These are phyloP conservation scores for Thelephora ganbajun DNA, from an alignment of 768 basidiomycete genomes.

Conservation along the genomic window DNA sequence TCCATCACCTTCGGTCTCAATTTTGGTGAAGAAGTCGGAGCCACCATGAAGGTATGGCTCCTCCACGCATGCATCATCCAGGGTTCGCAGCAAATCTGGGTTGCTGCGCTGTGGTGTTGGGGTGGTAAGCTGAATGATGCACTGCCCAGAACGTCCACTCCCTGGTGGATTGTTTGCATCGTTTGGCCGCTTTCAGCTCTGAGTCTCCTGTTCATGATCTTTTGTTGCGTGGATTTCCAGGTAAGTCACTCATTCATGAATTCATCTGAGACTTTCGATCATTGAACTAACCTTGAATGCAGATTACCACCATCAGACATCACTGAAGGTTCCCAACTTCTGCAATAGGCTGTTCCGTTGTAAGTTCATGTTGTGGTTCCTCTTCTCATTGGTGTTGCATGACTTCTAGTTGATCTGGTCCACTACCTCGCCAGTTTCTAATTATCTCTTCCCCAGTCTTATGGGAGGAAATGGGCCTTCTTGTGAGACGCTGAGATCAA, in stretches of 20 bases:
- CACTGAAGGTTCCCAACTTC: constrained; percentile 91
- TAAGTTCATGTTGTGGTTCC: constrained; percentile 91
- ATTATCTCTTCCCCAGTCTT: constrained; percentile 35
- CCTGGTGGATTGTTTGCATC: constrained; percentile 77
- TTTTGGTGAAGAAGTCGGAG: constrained; percentile 96
- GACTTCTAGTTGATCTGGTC: constrained; percentile 60
- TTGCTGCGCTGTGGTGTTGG: constrained; percentile 94
- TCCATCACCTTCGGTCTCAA: constrained; percentile 93
- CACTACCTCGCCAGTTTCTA: constrained; percentile 4
- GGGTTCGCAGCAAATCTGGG: constrained; percentile 93
- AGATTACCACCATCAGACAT: constrained; percentile 74
- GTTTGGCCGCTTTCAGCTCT: constrained; percentile 72
- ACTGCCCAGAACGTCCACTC: constrained; percentile 37
- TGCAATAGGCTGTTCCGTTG: constrained; percentile 77
- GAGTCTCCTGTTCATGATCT: constrained; percentile 68
- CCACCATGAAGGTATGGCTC: constrained; percentile 91
- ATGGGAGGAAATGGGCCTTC: constrained; percentile 92
- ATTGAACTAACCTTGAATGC: too few species aligned
- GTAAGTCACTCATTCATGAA: constrained; percentile 13
- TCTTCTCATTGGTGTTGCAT: constrained; percentile 79
- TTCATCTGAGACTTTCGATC: too few species aligned
- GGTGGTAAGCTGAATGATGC: constrained; percentile 62
- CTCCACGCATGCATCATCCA: constrained; percentile 86
- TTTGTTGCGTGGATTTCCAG: constrained; percentile 78
- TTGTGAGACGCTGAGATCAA: constrained; percentile 76